phyloP scores from a whole-genome alignment of 139 green algal genomes.

The Haematococcus lacustris region DNA sequence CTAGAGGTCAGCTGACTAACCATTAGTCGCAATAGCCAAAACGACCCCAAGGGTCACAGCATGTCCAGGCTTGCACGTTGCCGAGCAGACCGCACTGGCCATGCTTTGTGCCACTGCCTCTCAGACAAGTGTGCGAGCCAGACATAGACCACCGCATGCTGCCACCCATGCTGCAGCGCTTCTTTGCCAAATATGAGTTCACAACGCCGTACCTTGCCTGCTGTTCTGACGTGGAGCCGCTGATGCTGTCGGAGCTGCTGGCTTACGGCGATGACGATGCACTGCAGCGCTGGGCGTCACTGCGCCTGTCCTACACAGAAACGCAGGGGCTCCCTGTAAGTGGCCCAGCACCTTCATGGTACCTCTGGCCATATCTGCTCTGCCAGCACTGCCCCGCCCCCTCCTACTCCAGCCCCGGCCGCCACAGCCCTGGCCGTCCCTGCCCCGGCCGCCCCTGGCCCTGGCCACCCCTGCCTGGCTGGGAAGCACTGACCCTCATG shows the following conservation, averaged over 20 bases:
- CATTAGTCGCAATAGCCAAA: too few relatives aligned
- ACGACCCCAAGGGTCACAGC: too few relatives aligned
- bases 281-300: conserved; percentile 9
- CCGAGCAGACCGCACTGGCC: too few relatives aligned
- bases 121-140: too few relatives aligned
- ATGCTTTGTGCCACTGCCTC: too few relatives aligned
- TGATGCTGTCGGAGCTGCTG: conserved; percentile 46
- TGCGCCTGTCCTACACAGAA: conserved; percentile 47
- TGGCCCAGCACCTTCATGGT: background rate
- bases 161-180: conserved; percentile 41
- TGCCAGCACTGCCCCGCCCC: background rate
- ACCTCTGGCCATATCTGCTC: background rate
- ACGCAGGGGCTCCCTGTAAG: conserved; percentile 47
- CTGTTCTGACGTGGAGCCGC: conserved; percentile 55
- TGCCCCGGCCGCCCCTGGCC: background rate
- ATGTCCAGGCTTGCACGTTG: too few relatives aligned
- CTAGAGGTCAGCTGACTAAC: too few relatives aligned
- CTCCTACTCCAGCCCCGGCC: too few relatives aligned
- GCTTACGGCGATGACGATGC: conserved; percentile 34
- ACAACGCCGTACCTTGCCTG: conserved; percentile 44
- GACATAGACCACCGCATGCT: too few relatives aligned
- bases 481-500: background rate
- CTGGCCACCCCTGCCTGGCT: background rate
- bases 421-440: background rate
- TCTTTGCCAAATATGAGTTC: conserved; percentile 66